Conservation (phyloP, 192 early-diverging fungal genomes). For the Mortierella claussenii region DNA sequence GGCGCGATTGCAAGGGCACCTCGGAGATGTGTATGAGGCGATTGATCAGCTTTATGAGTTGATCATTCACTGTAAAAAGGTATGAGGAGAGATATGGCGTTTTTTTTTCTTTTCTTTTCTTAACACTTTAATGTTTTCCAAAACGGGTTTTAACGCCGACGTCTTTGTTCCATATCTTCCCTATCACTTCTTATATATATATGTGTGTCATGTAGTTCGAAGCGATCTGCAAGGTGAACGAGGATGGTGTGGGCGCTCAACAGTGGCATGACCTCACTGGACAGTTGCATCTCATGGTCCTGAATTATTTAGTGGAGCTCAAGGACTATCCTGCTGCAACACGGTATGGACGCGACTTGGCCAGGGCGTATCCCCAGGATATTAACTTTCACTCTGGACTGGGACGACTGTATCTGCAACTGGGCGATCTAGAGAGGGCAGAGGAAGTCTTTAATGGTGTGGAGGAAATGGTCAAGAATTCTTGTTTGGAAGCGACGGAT, state of each 20-base stretch:
- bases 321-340: slow-evolving; percentile 56
- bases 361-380: slow-evolving; percentile 30
- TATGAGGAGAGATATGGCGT: background rate
- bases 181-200: no score
- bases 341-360: slow-evolving; percentile 44
- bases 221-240: slow-evolving; percentile 22
- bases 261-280: slow-evolving; percentile 55
- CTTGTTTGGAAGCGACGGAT: background rate
- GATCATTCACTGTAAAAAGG: slow-evolving; percentile 58
- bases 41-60: slow-evolving; percentile 57
- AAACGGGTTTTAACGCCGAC: background rate
- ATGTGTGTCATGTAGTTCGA: slow-evolving; percentile 27
- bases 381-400: slow-evolving; percentile 56
- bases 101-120: background rate
- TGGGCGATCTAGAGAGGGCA: slow-evolving; percentile 55
- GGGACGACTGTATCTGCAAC: slow-evolving; percentile 60
- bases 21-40: slow-evolving; percentile 52
- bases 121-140: background rate
- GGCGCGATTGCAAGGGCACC: slow-evolving; percentile 53
- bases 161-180: no score
- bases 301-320: slow-evolving; percentile 56
- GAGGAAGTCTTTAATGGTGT: slow-evolving; percentile 46
- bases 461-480: slow-evolving; percentile 28
- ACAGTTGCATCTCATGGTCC: slow-evolving; percentile 58
- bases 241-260: slow-evolving; percentile 14